These are phyloP conservation scores for Xylaria multiplex DNA, from an alignment of 2,329 filamentous ascomycete genomes.

Conservation along the genomic window DNA sequence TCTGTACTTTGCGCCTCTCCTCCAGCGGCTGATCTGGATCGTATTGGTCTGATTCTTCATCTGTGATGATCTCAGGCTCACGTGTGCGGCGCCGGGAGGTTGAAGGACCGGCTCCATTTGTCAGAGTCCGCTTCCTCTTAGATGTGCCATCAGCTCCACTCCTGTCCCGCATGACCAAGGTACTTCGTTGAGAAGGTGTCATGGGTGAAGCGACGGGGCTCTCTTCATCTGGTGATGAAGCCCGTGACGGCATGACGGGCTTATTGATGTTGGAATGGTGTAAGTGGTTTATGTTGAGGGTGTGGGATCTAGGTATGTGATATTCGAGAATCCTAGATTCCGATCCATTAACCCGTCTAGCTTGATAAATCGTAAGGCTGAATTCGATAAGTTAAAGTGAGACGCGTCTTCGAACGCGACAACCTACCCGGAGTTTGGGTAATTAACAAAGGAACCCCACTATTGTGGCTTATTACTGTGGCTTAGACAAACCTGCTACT, in stretches of 20 bases:
- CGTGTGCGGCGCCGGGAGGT: slow-evolving; percentile 47
- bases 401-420: slow-evolving; percentile 39
- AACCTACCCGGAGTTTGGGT: slow-evolving; percentile 6
- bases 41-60: slow-evolving; percentile 62
- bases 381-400: slow-evolving; percentile 15
- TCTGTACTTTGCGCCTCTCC: slow-evolving; percentile 76
- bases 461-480: slow-evolving; percentile 24
- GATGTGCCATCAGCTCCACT: slow-evolving; percentile 42
- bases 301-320: background rate
- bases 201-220: slow-evolving; percentile 38
- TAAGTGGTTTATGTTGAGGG: background rate
- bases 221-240: slow-evolving; percentile 38
- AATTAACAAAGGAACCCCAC: background rate
- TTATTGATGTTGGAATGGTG: background rate
- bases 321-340: background rate
- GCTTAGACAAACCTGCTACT: background rate
- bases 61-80: slow-evolving; percentile 40
- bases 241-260: slow-evolving; percentile 40
- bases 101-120: slow-evolving; percentile 45
- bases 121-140: slow-evolving; percentile 48
- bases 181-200: slow-evolving; percentile 38
- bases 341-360: background rate
- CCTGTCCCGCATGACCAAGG: slow-evolving; percentile 48
- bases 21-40: slow-evolving; percentile 85
- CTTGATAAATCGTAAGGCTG: background rate